phyloP scores from a whole-genome alignment of 345 rosid genomes.

The Kernera saxatilis region DNA sequence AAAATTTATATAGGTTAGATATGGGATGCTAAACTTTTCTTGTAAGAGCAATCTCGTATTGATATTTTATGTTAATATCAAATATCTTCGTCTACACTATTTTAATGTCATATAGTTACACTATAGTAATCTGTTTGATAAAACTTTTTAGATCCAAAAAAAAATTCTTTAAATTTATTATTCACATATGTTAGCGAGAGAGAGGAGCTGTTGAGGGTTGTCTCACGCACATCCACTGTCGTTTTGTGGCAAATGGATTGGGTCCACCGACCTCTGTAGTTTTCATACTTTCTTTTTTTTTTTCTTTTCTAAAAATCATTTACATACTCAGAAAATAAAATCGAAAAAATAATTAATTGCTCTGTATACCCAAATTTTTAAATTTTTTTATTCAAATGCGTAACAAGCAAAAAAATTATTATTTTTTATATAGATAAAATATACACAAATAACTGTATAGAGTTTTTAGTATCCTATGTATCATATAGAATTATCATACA shows the following conservation, averaged over 20 bases:
- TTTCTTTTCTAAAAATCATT: neutral
- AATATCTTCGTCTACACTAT: neutral
- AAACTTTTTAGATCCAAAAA: neutral
- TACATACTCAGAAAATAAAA: neutral
- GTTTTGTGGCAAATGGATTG: conserved; percentile 57
- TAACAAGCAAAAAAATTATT: neutral
- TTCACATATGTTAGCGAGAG: conserved; percentile 31
- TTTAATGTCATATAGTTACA: neutral
- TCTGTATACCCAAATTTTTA: conserved; percentile 37
- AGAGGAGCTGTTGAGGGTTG: conserved; percentile 51
- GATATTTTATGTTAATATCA: neutral
- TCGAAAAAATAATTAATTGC: neutral
- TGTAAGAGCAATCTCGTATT: neutral
- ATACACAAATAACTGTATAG: neutral
- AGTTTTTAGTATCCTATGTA: conserved; percentile 15
- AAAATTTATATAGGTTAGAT: neutral
- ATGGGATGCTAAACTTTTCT: neutral
- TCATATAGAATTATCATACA: neutral
- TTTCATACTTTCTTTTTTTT: conserved; percentile 32
- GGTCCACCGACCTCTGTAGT: conserved; percentile 73
- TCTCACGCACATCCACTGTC: conserved; percentile 63
- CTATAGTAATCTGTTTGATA: neutral
- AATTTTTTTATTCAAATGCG: neutral
- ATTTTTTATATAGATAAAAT: neutral
- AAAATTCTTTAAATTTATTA: neutral